Base-by-base conservation (phyloP, 352 stramenopile species). In the Blastocystis sp. region DNA sequence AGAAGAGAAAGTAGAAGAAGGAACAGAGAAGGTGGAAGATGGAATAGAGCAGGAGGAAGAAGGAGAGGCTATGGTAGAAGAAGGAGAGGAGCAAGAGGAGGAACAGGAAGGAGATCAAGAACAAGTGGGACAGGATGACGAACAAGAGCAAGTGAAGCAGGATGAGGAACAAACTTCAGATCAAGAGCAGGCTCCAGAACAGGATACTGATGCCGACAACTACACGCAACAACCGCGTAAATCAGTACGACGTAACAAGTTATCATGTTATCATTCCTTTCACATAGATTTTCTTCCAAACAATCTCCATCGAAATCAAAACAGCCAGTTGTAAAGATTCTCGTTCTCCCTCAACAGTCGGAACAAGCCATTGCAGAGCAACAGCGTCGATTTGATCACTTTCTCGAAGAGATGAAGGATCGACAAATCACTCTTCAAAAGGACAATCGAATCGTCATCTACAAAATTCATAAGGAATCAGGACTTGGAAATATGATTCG, bases 401-500 rank as follows among this genome's bases (percentile, higher is more conserved):
- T 77, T 1, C 65, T 77, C 14, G 43, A 77, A 0, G 12, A 49
- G 6, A 54, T 80, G n/a, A 46, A 59, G 14, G 43, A 51, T 49
- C 29, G 42, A 7, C 69, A 80, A 39, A n/a, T 29, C 27, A n/a
- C 46, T 0, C 21, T 39, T 37, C 37, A 27, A 59, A 80, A 80
- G 12, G 9, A 39, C 12, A 54, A 37, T 43, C 49, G 43, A 29
- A 37, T 63, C 5, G 43, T 83, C 3, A 49, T 83, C 0, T 83
- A 83, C 54, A 63, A 66, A 16, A 42, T 83, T 9, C 71, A 83
- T 56, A 61, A 61, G 24, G 46, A 83, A 42, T 57, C 71, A 3
- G 71, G 71, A 24, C 27, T 83, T n/a, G 71, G 71, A 24, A 83
- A 83, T 56, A 83, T 83, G 71, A 83, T 83, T 11, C 71, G 71